Conservation (phyloP, 352 stramenopile species). For the Pythium brachiatum region DNA sequence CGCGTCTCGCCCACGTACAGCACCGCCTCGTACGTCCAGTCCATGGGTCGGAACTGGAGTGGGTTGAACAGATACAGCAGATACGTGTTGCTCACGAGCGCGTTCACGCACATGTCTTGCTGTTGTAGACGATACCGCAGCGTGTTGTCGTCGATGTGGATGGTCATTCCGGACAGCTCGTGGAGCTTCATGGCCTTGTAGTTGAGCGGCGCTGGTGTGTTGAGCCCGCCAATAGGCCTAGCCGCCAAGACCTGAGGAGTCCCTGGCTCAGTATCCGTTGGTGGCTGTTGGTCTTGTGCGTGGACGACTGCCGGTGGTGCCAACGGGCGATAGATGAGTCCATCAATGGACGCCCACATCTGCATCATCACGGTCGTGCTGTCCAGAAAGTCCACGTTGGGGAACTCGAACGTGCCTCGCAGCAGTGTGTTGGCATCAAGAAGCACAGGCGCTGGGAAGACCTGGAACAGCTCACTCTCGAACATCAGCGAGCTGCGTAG, state of each 20-base stretch:
- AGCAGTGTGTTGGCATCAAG: conserved; percentile 78
- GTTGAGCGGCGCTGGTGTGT: background rate
- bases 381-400: conserved; percentile 49
- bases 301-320: conserved; percentile 65
- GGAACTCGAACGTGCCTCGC: conserved; percentile 56
- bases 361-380: conserved; percentile 85
- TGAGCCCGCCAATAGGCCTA: background rate
- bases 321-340: conserved; percentile 74
- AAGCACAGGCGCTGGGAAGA: conserved; percentile 78
- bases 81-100: conserved; percentile 83
- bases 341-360: conserved; percentile 79
- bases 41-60: conserved; percentile 70
- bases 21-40: conserved; percentile 77
- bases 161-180: conserved; percentile 83
- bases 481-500: conserved; percentile 78
- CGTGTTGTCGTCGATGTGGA: conserved; percentile 84
- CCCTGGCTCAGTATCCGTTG: background rate
- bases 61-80: conserved; percentile 88
- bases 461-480: conserved; percentile 82
- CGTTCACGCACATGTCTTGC: conserved; percentile 71
- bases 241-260: background rate
- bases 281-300: conserved; percentile 1
- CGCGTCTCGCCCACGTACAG: conserved; percentile 50
- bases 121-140: conserved; percentile 62
- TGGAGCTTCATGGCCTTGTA: conserved; percentile 57